A percentile compares a stretch with the other conserved stretches of the same genome.
phyloP scores from a whole-genome alignment of 169 alveolate genomes.

The Nephromyces sp. region DNA sequence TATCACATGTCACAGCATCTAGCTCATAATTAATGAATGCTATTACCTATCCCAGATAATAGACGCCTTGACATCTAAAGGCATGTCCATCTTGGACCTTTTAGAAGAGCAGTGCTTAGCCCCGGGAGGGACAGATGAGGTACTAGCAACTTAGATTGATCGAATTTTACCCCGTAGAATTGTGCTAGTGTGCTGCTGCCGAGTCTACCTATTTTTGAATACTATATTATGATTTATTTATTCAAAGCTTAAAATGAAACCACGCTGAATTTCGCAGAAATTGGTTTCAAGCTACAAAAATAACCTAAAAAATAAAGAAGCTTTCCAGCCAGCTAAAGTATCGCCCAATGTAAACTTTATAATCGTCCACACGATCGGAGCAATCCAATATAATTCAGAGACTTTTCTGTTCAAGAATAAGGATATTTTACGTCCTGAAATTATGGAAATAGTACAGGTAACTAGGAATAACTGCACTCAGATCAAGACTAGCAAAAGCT shows the following conservation, averaged over 20 bases:
- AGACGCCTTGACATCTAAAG: constrained; percentile 17
- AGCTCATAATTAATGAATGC: not conserved
- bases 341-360: constrained; percentile 67
- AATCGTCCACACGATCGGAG: constrained; percentile 72
- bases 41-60: not conserved
- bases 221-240: constrained; percentile 53
- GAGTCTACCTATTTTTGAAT: not conserved
- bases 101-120: constrained; percentile 80
- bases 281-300: constrained; percentile 51
- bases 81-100: constrained; percentile 59
- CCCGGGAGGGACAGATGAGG: constrained; percentile 75
- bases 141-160: constrained; percentile 41
- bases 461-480: not conserved
- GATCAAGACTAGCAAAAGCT: not conserved
- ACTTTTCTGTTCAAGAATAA: constrained; percentile 69
- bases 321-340: constrained; percentile 59
- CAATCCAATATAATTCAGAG: constrained; percentile 65
- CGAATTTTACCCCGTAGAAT: not conserved
- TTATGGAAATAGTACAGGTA: constrained; percentile 46
- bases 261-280: constrained; percentile 60
- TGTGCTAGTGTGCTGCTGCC: not conserved
- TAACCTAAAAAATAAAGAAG: constrained; percentile 18
- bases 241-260: constrained; percentile 68
- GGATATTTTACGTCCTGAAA: constrained; percentile 73
- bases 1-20: constrained; percentile 9